Percentiles rank a stretch among this genome's conserved stretches.
Conservation (phyloP, 2,329 filamentous ascomycete genomes). For the Colletotrichum salicis region DNA sequence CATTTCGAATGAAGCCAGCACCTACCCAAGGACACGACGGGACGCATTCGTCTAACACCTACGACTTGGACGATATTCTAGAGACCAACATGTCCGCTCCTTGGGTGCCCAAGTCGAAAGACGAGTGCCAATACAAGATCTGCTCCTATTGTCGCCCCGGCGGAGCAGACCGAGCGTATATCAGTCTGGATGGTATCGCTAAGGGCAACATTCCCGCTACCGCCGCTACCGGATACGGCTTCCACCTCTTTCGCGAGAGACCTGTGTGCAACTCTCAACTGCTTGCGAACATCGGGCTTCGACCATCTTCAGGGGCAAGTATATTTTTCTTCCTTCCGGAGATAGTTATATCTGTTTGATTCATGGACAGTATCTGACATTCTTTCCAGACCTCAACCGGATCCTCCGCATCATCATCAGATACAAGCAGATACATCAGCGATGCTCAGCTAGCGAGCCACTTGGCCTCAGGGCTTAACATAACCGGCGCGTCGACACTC, state of each 20-base stretch:
- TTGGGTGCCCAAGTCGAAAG: conserved; percentile 49
- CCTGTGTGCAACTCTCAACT: conserved; percentile 54
- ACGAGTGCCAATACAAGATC: conserved; percentile 62
- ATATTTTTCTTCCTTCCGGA: neutral
- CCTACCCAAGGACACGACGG: neutral
- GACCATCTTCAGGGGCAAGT: conserved; percentile 50
- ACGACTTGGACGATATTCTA: conserved; percentile 10
- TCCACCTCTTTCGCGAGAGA: conserved; percentile 55
- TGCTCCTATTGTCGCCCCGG: conserved; percentile 61
- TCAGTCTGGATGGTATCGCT: conserved; percentile 62
- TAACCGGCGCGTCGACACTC: neutral
- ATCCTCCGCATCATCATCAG: neutral
- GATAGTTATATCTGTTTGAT: neutral
- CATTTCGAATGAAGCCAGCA: conserved; percentile 9
- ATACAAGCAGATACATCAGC: neutral
- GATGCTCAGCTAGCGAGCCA: neutral
- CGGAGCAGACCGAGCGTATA: conserved; percentile 54
- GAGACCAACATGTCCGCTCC: conserved; percentile 40
- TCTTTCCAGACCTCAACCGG: neutral
- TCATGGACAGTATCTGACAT: neutral
- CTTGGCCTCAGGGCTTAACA: neutral
- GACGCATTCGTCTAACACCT: neutral
- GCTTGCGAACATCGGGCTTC: conserved; percentile 53
- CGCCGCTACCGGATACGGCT: conserved; percentile 63
- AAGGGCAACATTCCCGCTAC: conserved; percentile 61